These are phyloP conservation scores for Didymella pomorum DNA, from an alignment of 2,329 filamentous ascomycete genomes.

Conservation along the genomic window DNA sequence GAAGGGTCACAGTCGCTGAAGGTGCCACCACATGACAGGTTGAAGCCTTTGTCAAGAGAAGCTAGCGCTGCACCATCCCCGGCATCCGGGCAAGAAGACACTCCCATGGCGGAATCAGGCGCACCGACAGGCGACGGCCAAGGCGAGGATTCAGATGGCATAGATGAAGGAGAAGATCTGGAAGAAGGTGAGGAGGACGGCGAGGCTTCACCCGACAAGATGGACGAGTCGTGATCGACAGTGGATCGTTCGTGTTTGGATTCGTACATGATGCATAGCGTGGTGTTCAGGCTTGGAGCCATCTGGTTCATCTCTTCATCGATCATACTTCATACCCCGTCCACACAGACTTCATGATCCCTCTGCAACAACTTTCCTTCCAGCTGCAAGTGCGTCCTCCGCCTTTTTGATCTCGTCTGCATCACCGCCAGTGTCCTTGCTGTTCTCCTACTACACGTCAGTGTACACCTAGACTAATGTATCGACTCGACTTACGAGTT, in stretches of 20 bases:
- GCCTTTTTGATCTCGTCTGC: conserved; percentile 58
- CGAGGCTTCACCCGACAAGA: conserved; percentile 33
- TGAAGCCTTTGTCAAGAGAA: conserved; percentile 43
- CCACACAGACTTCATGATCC: conserved; percentile 44
- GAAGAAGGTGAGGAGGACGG: conserved; percentile 44
- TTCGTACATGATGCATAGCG: conserved; percentile 42
- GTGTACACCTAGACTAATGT: not conserved
- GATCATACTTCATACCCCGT: conserved; percentile 20
- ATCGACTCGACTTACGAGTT: conserved; percentile 69
- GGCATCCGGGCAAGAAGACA: conserved; percentile 37
- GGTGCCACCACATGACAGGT: conserved; percentile 43
- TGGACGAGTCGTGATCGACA: conserved; percentile 41
- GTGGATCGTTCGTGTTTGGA: conserved; percentile 3
- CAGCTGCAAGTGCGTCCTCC: conserved; percentile 52
- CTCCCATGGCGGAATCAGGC: conserved; percentile 42
- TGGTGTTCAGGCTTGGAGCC: conserved; percentile 35
- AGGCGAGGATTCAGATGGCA: conserved; percentile 45
- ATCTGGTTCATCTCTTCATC: conserved; percentile 13
- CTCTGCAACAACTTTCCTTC: conserved; percentile 41
- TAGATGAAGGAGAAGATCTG: conserved; percentile 45
- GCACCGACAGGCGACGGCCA: conserved; percentile 32
- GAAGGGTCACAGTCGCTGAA: conserved; percentile 39
- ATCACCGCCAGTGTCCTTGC: conserved; percentile 51
- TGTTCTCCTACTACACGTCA: conserved; percentile 48
- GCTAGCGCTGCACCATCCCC: conserved; percentile 39